Evolutionary conservation across 106 monocot genomes (phyloP), one percentile per base, ranked within the genome.

Genomic region (Xerophyta viscosa): DNA sequence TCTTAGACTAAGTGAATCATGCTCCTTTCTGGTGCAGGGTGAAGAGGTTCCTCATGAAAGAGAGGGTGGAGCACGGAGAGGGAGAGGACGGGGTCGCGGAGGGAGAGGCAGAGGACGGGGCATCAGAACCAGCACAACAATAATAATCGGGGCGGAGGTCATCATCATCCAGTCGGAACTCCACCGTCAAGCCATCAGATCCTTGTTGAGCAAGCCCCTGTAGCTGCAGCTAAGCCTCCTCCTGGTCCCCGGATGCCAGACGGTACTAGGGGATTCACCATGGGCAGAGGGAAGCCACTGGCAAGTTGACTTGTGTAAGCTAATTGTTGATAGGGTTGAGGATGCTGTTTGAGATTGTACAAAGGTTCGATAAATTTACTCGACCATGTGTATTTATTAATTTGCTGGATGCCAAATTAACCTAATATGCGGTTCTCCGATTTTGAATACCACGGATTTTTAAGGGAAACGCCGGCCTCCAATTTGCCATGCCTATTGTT

Each of bases 171-270:
- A 1, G 37, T 65, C 12, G 84, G 82, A 39, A 77, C 70, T 24
- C 70, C 79, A 21, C 72, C 76, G 0, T 46, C 66, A 0, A 31
- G 36, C 41, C 48, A 75, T 41, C 45, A 58, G 0, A 14, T 46
- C 31, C 72, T 57, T 22, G 13, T 6, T 5, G 77, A 77, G 51
- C 71, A 68, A 18, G 8, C 63, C n/a, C n/a, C n/a, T n/a, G 8
- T 62, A 15, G 48, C 46, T 6, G 48, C 54, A 28, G 48, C 64
- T 27, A 88, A 76, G 50, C 86, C 57, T 28, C 82, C 88, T 25
- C 88, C 76, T 2, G 88, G 78, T 0, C 88, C 88, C 7, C 69
- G 88, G 14, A 88, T 88, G 88, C 88, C 88, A 24, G 79, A 88
- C 55, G 88, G 88, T 29, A 88, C 88, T 0, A 71, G 64, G 45